Conservation (phyloP, 805 yeast genomes). For the Starmerella powellii region DNA sequence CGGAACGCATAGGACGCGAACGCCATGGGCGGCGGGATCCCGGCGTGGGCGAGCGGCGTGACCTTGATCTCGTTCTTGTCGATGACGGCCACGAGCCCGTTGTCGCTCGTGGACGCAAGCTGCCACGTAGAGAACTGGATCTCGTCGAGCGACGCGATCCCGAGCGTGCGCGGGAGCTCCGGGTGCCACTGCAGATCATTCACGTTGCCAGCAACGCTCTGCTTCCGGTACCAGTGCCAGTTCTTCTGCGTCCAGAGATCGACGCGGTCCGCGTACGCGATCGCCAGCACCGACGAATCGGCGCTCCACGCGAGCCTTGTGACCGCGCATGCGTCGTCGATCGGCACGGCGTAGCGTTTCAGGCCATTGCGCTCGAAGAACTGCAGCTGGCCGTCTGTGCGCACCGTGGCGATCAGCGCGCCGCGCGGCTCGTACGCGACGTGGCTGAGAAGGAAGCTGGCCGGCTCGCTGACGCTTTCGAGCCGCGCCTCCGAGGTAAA, state of each 20-base stretch:
- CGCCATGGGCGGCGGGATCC: slow-evolving; percentile 90
- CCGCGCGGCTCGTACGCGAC: slow-evolving; percentile 90
- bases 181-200: slow-evolving; percentile 59
- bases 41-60: slow-evolving; percentile 75
- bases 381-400: slow-evolving; percentile 35
- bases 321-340: slow-evolving; percentile 39
- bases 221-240: slow-evolving; percentile 92
- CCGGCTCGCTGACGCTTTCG: slow-evolving; percentile 79
- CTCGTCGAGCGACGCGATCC: slow-evolving; percentile 32
- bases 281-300: slow-evolving; percentile 64
- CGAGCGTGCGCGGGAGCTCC: slow-evolving; percentile 66
- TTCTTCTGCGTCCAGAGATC: slow-evolving; percentile 86
- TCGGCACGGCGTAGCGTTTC: slow-evolving; percentile 71
- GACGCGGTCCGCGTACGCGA: slow-evolving; percentile 49
- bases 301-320: slow-evolving; percentile 62
- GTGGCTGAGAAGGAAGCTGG: slow-evolving; percentile 61
- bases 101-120: slow-evolving; percentile 52
- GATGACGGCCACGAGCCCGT: slow-evolving; percentile 67
- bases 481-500: slow-evolving; percentile 63
- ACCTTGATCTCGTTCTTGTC: slow-evolving; percentile 63
- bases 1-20: slow-evolving; percentile 57
- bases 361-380: slow-evolving; percentile 92
- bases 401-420: slow-evolving; percentile 69
- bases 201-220: slow-evolving; percentile 36
- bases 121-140: slow-evolving; percentile 35